Base-by-base conservation (phyloP, 2,329 filamentous ascomycete genomes). In the Aureobasidium sp. region DNA sequence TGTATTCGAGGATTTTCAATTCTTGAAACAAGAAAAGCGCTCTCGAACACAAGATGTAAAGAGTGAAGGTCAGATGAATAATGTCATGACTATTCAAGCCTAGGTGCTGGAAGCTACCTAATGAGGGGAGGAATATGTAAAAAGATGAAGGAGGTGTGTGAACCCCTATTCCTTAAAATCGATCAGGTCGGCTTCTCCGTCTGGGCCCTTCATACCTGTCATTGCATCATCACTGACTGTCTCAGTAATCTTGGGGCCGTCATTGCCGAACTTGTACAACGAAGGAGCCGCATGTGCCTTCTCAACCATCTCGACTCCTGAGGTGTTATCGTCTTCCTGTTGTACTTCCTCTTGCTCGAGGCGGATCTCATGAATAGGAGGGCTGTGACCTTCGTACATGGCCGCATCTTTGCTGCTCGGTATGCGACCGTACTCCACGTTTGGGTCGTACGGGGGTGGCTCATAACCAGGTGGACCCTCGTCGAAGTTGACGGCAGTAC, bases 1-100 rank as follows among this genome's bases (percentile, higher is more conserved):
- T 94, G 65, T 94, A 94, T 73, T 92, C 89, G 63, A 84, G 90
- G 67, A 93, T 94, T 60, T 94, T 94, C 71, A 94, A 94, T 74
- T 92, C 89, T 68, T 93, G 5, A 48, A 3, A 29, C 32, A 34
- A 11, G 15, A 15, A 37, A 13, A 37, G 34, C 3, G 8, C 32
- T 34, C 3, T 34, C 7, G 10, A 11, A 34, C 3, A 34, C 7
- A 34, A 34, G 32, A 34, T 34, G 9, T 34, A 3, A 34, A 34
- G 32, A 37, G 15, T 37, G 34, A 37, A 37, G 34, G 3, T 15
- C 34, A 37, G 34, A 37, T 15, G 34, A 37, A 37, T 37, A 15
- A 13, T 15, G 4, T 15, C 34, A 15, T 15, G 34, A 37, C 34
- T 37, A 37, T 37, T 13, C 10, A 37, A 37, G 34, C 34, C 13